Conservation (phyloP, 345 rosid genomes). For the Theobroma cacao region DNA sequence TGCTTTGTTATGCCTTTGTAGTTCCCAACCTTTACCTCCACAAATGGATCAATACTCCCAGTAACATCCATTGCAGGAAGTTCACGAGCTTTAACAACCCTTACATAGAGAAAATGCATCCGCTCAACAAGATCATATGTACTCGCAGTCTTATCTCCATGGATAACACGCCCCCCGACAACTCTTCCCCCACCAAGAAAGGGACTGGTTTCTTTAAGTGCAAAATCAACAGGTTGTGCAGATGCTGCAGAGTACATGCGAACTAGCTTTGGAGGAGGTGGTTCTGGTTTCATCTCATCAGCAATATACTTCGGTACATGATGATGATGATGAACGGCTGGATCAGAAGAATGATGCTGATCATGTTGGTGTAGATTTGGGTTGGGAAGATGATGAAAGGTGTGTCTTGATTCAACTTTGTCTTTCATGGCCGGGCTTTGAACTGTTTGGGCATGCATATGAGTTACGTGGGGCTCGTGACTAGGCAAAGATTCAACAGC, state of each 20-base stretch:
- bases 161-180: slow-evolving; percentile 84
- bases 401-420: slow-evolving; percentile 45
- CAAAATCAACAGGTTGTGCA: slow-evolving; percentile 72
- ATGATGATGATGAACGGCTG: slow-evolving; percentile 49
- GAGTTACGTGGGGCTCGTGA: slow-evolving; percentile 24
- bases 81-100: slow-evolving; percentile 96
- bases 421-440: slow-evolving; percentile 14
- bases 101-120: slow-evolving; percentile 89
- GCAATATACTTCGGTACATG: slow-evolving; percentile 57
- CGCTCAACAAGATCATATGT: slow-evolving; percentile 98
- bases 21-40: slow-evolving; percentile 88
- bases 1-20: slow-evolving; percentile 91
- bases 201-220: slow-evolving; percentile 91
- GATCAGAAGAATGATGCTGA: slow-evolving; percentile 45
- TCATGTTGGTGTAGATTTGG: slow-evolving; percentile 42
- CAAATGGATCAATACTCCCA: slow-evolving; percentile 93
- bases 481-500: slow-evolving; percentile 28
- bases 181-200: slow-evolving; percentile 91
- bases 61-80: slow-evolving; percentile 88
- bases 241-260: slow-evolving; percentile 66
- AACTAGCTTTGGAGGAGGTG: slow-evolving; percentile 66
- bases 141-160: slow-evolving; percentile 72
- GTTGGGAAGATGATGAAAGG: slow-evolving; percentile 87
- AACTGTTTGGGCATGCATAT: slow-evolving; percentile 9
- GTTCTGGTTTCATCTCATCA: slow-evolving; percentile 67